Conservation (phyloP, 192 early-diverging fungal species). For the Coemansia guatemalensis region DNA sequence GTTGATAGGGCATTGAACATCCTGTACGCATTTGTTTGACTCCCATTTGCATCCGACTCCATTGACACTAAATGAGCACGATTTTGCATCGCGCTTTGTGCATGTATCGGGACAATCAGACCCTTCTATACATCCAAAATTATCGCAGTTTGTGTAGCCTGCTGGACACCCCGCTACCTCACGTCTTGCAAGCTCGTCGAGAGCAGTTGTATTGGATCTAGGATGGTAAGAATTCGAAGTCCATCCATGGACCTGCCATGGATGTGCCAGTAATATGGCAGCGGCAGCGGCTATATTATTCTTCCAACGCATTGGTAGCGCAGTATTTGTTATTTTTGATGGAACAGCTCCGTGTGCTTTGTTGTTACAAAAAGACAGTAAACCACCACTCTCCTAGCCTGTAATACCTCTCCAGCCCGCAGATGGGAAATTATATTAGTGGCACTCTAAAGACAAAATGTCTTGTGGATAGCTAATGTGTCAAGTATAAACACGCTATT, state of each 20-base stretch:
- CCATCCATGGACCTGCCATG: slow-evolving; percentile 5
- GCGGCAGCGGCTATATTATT: slow-evolving; percentile 4
- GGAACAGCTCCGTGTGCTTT: background rate
- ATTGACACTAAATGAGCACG: slow-evolving; percentile 35
- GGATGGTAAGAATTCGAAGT: background rate
- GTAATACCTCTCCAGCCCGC: too few species aligned
- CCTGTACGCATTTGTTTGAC: slow-evolving; percentile 28
- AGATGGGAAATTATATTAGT: too few species aligned
- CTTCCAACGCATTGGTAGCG: slow-evolving; percentile 9
- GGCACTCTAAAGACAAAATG: too few species aligned
- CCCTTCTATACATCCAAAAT: slow-evolving; percentile 39
- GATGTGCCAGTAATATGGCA: slow-evolving; percentile 7
- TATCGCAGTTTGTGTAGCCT: slow-evolving; percentile 27
- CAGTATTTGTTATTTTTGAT: background rate
- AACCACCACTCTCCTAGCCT: too few species aligned
- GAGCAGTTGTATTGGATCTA: background rate
- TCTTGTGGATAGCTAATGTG: background rate
- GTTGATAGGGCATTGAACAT: slow-evolving; percentile 23
- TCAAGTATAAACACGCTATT: background rate
- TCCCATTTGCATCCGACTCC: slow-evolving; percentile 40
- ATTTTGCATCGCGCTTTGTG: slow-evolving; percentile 4
- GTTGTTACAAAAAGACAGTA: too few species aligned
- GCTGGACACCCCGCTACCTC: slow-evolving; percentile 13
- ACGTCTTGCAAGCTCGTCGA: background rate
- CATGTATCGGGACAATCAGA: slow-evolving; percentile 22